Conservation (phyloP, 441 rosid genomes). For the Iberis amara region DNA sequence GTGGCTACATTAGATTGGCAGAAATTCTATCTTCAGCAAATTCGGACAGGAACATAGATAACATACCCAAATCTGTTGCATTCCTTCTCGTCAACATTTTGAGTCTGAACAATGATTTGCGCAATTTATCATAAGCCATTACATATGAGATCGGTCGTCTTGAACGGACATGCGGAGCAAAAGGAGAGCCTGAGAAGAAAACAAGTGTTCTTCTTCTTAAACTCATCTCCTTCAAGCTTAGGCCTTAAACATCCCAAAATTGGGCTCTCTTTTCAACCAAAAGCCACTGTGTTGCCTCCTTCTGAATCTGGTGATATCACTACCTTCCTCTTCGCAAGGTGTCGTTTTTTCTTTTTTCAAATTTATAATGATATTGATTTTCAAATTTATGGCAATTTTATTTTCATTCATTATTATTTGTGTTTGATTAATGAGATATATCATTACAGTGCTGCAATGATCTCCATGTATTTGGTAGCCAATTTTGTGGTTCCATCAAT, state of each 20-base stretch:
- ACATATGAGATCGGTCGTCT: not conserved
- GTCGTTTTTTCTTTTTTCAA: not conserved
- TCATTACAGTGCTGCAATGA: slow-evolving; percentile 37
- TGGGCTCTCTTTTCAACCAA: slow-evolving; percentile 8
- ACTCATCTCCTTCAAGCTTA: slow-evolving; percentile 21
- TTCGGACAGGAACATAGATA: too few species aligned
- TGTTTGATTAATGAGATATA: slow-evolving; percentile 2
- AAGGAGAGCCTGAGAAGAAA: slow-evolving; percentile 14
- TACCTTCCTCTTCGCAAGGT: slow-evolving; percentile 28
- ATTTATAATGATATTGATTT: too few species aligned
- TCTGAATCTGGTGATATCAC: slow-evolving; percentile 33
- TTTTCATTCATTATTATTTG: not conserved
- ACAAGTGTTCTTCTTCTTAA: slow-evolving; percentile 7
- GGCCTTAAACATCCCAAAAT: not conserved
- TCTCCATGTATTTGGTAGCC: slow-evolving; percentile 39
- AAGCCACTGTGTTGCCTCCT: slow-evolving; percentile 29
- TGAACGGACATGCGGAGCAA: slow-evolving; percentile 1
- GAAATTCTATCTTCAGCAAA: too few species aligned
- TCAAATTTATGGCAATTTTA: not conserved
- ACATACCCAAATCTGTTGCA: too few species aligned
- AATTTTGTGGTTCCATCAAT: slow-evolving; percentile 46
- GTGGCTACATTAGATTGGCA: too few species aligned
- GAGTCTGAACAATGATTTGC: not conserved
- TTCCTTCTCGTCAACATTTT: too few species aligned
- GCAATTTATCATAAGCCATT: slow-evolving; percentile 7